A percentile compares a stretch with the other conserved stretches of the same genome.
phyloP scores from a whole-genome alignment of 331 rosid genomes.

The Pyracantha coccinea region DNA sequence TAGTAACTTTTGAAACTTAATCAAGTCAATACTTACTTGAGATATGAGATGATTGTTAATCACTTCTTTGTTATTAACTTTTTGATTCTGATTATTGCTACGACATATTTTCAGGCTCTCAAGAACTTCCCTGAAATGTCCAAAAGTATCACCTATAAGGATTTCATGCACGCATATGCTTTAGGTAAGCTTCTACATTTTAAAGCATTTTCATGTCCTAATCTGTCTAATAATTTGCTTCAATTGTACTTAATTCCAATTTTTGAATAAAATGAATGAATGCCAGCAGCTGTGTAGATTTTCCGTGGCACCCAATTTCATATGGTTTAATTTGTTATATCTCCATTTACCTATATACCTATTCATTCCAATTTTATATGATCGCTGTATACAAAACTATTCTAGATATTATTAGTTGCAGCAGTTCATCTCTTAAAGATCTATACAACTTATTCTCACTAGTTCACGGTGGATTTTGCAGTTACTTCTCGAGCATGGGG shows the following conservation, averaged over 20 bases:
- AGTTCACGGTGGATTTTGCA: slow-evolving; percentile 28
- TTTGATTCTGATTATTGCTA: slow-evolving; percentile 1
- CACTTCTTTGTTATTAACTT: not conserved
- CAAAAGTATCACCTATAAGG: slow-evolving; percentile 33
- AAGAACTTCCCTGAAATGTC: slow-evolving; percentile 18
- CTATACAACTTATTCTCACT: slow-evolving; percentile 9
- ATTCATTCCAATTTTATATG: not conserved
- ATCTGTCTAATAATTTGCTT: not conserved
- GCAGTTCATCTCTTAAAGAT: not conserved
- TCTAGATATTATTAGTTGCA: not conserved
- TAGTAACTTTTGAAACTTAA: too few relatives aligned
- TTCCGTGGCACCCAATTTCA: not conserved
- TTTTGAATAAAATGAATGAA: not conserved
- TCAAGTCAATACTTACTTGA: too few relatives aligned
- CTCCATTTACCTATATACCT: not conserved
- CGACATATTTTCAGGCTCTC: slow-evolving; percentile 40
- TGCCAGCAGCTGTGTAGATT: not conserved
- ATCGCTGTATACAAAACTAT: not conserved
- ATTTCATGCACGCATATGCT: slow-evolving; percentile 63
- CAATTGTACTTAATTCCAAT: not conserved
- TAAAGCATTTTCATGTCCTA: not conserved
- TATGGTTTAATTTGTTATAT: not conserved
- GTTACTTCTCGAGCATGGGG: slow-evolving; percentile 93
- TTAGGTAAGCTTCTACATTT: slow-evolving; percentile 38
- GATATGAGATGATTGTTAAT: not conserved